Evolutionary conservation across 192 early-diverging fungal species (phyloP).

Genomic region (Piromyces sp.): DNA sequence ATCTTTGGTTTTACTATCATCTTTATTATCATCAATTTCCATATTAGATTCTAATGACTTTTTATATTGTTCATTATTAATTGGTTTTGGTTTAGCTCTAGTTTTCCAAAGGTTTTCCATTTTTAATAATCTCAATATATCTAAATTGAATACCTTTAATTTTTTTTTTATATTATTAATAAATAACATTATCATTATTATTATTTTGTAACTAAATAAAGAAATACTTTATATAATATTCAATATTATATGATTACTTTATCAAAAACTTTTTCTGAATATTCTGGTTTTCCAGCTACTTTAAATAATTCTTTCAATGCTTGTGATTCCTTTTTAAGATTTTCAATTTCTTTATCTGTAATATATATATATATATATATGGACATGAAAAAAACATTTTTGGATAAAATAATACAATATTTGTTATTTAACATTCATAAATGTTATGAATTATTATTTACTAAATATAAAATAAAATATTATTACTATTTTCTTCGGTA

Average conservation of each 20-base stretch:
- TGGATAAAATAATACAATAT: too few relatives aligned
- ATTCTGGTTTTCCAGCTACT: not conserved
- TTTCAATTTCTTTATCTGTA: not conserved
- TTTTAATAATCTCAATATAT: constrained; percentile 56
- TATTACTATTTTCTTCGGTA: constrained; percentile 18
- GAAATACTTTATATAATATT: too few relatives aligned
- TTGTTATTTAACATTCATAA: too few relatives aligned
- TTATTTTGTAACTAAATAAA: too few relatives aligned
- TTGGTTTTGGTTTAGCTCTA: constrained; percentile 46
- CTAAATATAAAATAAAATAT: not conserved
- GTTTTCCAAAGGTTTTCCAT: constrained; percentile 84
- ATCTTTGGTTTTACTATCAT: constrained; percentile 15
- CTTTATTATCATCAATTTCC: constrained; percentile 4
- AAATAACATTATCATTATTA: too few relatives aligned
- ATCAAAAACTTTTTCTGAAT: not conserved
- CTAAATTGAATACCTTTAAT: constrained; percentile 52
- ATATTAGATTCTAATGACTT: not conserved
- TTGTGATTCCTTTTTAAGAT: not conserved
- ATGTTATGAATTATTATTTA: too few relatives aligned
- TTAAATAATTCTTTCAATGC: not conserved
- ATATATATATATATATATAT: too few relatives aligned
- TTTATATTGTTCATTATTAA: constrained; percentile 26
- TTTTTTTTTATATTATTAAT: too few relatives aligned
- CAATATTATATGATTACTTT: not conserved
- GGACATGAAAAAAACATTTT: too few relatives aligned